A percentile compares a stretch with the other conserved stretches of the same genome.
Evolutionary conservation across 805 yeast genomes (phyloP).

Genomic region (Cyberlindnera subsufficiens): DNA sequence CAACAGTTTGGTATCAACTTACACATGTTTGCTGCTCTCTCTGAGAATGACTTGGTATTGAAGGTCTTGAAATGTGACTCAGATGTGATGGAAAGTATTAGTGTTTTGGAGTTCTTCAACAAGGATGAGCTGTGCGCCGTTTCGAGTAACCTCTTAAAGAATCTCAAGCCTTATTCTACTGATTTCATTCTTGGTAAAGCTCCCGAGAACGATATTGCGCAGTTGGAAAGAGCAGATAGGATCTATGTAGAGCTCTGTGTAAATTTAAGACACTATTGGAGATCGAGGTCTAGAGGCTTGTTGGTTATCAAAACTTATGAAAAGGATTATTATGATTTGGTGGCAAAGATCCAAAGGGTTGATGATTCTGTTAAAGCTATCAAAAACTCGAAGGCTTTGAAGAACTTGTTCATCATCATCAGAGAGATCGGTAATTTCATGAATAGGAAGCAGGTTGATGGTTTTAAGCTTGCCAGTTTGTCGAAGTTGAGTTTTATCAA

Average conservation of each 20-base stretch:
- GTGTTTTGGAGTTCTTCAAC: conserved; percentile 79
- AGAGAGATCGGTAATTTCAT: conserved; percentile 91
- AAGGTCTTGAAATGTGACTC: conserved; percentile 72
- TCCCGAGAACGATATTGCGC: conserved; percentile 65
- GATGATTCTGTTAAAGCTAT: conserved; percentile 72
- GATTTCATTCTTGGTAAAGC: conserved; percentile 42
- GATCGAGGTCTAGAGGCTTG: conserved; percentile 81
- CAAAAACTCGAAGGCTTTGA: conserved; percentile 59
- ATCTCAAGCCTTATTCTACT: conserved; percentile 73
- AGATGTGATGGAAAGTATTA: conserved; percentile 61
- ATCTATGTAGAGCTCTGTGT: conserved; percentile 76
- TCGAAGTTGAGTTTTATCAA: conserved; percentile 87
- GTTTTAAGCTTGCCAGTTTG: conserved; percentile 85
- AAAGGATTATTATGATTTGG: conserved; percentile 71
- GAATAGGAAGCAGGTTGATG: conserved; percentile 95
- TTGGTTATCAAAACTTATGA: conserved; percentile 64
- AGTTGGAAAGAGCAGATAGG: conserved; percentile 82
- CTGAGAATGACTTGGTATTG: conserved; percentile 62
- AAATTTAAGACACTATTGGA: conserved; percentile 87
- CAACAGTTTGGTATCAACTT: conserved; percentile 94
- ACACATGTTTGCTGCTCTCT: conserved; percentile 60
- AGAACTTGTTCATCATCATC: conserved; percentile 74
- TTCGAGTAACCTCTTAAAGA: conserved; percentile 62
- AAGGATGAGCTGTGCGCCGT: conserved; percentile 73
- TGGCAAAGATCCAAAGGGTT: conserved; percentile 57